These are phyloP conservation scores for Solanum megistacrolobum DNA, from an alignment of 257 asterid genomes.

Conservation along the genomic window DNA sequence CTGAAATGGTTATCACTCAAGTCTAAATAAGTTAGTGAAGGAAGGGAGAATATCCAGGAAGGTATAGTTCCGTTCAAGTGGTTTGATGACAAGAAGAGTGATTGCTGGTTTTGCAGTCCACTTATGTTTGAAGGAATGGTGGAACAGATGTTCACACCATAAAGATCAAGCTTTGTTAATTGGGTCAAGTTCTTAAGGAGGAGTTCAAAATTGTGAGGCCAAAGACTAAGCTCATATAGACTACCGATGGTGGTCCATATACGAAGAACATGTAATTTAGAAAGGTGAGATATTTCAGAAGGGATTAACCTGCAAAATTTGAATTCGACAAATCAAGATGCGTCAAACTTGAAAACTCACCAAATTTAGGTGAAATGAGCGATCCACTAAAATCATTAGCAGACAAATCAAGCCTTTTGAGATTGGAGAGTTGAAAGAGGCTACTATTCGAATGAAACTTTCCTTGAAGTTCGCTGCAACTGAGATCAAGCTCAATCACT, in stretches of 20 bases:
- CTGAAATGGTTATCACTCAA: not conserved
- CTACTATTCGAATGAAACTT: constrained; percentile 2
- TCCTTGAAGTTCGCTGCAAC: constrained; percentile 10
- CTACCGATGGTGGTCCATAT: too few relatives aligned
- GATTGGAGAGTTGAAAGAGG: constrained; percentile 2
- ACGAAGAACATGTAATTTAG: constrained; percentile 1
- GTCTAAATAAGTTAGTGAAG: too few relatives aligned
- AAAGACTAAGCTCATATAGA: not conserved
- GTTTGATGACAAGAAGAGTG: too few relatives aligned
- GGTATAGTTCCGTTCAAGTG: too few relatives aligned
- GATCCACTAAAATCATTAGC: constrained; percentile 5
- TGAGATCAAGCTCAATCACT: constrained; percentile 8
- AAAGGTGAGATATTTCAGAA: not conserved
- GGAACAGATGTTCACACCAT: too few relatives aligned
- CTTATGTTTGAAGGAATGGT: not conserved
- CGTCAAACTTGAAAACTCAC: not conserved
- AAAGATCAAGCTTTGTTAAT: too few relatives aligned
- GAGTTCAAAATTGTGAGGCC: not conserved
- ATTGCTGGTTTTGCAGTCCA: not conserved
- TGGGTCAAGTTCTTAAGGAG: constrained; percentile 11
- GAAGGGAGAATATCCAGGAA: too few relatives aligned
- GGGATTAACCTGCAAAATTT: constrained; percentile 14
- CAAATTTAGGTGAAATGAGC: not conserved
- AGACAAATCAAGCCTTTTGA: constrained; percentile 6
- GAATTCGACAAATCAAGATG: constrained; percentile 7